Evolutionary conservation across 352 stramenopile species (phyloP), one percentile per base, ranked within the genome.

Genomic region (Phytophthora constricta): DNA sequence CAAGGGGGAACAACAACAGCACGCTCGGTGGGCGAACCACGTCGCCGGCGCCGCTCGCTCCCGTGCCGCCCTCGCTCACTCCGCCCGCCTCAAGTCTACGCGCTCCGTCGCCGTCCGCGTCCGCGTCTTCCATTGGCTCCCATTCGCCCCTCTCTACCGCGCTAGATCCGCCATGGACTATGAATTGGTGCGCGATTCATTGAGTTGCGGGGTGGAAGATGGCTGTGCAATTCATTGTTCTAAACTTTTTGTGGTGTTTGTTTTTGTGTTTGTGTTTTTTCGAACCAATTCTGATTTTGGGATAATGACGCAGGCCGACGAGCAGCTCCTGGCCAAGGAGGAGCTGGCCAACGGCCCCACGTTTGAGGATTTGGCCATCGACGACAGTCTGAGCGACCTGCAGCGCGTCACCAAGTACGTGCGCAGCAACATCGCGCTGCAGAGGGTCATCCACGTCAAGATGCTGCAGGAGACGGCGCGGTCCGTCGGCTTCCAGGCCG

Each of bases 331-430:
- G 46, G 46, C 34, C 41, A 78, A 70, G 31, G 60, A 82, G 3
- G 73, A 71, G 57, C 64, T 86, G 9, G 64, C 67, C 19, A 79
- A 71, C 42, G 86, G 85, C 26, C 91, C 93, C 20, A 98, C 94
- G n/a, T 99, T 99, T 75, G 96, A 99, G 79, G 97, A 99, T 78
- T 82, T 99, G 41, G 97, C 97, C 5, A 99, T 99, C 68, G 97
- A 99, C 82, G 97, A 99, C 79, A 98, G 97, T 43, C 78, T 99
- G 25, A 97, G 87, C 60, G 85, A 98, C 58, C 74, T 99, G 31
- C 87, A 98, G 63, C 89, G 97, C 34, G 87, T 99, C 23, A 92
- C 96, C 51, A 94, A 97, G 62, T 99, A 99, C 76, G 90, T 91
- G 53, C 96, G 88, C 74, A 98, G 90, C 70, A 94, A 89, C 68